phyloP scores from a whole-genome alignment of 305 asterid species.

The Striga hermonthica region DNA sequence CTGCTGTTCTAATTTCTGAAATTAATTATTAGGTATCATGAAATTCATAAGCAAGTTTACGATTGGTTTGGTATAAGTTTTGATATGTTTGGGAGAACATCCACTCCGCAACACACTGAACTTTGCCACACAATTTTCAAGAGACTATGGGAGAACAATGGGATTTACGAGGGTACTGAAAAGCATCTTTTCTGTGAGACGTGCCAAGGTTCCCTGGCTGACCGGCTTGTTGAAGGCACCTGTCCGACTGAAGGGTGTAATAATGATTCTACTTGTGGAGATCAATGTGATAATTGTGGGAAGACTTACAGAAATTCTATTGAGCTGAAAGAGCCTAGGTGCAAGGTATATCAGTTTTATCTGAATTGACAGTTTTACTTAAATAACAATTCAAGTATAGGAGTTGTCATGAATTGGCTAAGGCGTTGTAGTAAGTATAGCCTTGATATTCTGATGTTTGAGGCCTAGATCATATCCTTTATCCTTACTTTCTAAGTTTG shows the following conservation, averaged over 20 bases:
- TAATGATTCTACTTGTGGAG: constrained; percentile 91
- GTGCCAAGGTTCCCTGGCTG: constrained; percentile 76
- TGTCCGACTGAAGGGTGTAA: constrained; percentile 88
- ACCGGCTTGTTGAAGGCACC: constrained; percentile 85
- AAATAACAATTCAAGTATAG: too few relatives aligned
- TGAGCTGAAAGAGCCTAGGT: constrained; percentile 73
- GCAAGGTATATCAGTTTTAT: constrained; percentile 64
- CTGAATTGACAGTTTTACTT: too few relatives aligned
- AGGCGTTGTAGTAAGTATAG: neutral
- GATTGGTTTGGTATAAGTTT: constrained; percentile 84
- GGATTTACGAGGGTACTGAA: constrained; percentile 81
- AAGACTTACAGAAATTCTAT: constrained; percentile 88
- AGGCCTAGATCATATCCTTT: too few relatives aligned
- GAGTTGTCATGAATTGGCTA: too few relatives aligned
- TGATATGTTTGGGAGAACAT: constrained; percentile 93
- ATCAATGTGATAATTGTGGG: constrained; percentile 90
- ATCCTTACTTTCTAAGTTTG: too few relatives aligned
- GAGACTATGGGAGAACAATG: constrained; percentile 63
- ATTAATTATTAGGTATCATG: constrained; percentile 92
- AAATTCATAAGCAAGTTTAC: constrained; percentile 76
- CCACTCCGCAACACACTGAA: constrained; percentile 88
- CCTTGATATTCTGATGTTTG: constrained; percentile 14
- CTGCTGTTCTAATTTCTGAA: too few relatives aligned
- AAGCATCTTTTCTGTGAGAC: constrained; percentile 80
- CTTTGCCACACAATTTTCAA: constrained; percentile 85